Conservation (phyloP, 1,284 basidiomycete species). For the Trametes pubescens region DNA sequence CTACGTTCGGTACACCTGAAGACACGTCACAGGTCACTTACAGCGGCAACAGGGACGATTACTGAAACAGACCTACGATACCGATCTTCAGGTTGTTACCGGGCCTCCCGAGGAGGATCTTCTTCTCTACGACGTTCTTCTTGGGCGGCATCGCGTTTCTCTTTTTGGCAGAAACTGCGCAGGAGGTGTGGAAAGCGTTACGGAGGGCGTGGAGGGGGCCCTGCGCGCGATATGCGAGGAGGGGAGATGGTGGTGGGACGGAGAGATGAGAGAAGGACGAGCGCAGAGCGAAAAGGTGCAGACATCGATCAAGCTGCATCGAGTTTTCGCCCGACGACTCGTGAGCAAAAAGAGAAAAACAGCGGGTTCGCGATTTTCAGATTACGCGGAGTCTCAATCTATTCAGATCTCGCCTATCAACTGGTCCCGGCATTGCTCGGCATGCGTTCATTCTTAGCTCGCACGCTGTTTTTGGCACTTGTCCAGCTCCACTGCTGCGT, state of each 20-base stretch:
- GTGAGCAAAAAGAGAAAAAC: constrained; percentile 13
- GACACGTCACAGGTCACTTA: constrained; percentile 21
- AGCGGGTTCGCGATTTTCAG: neutral
- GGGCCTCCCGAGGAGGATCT: constrained; percentile 86
- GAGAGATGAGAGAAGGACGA: constrained; percentile 20
- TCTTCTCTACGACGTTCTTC: constrained; percentile 85
- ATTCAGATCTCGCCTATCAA: constrained; percentile 14
- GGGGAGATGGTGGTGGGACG: constrained; percentile 20
- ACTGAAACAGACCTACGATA: constrained; percentile 85
- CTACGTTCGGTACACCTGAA: constrained; percentile 90
- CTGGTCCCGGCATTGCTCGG: constrained; percentile 24
- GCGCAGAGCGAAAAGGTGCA: constrained; percentile 24
- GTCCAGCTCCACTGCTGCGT: constrained; percentile 17
- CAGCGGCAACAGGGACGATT: constrained; percentile 25
- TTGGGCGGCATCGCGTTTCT: constrained; percentile 85
- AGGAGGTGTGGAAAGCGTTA: constrained; percentile 39
- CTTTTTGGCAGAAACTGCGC: constrained; percentile 36
- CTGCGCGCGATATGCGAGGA: constrained; percentile 5
- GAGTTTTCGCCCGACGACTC: constrained; percentile 45
- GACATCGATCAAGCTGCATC: constrained; percentile 39
- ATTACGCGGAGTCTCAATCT: constrained; percentile 25
- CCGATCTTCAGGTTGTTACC: constrained; percentile 96
- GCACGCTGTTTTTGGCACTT: constrained; percentile 12
- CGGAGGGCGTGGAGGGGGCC: constrained; percentile 12
- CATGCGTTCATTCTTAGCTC: constrained; percentile 27